Evolutionary conservation across 129 eudicot species (phyloP).

Genomic region (Logfia minima): DNA sequence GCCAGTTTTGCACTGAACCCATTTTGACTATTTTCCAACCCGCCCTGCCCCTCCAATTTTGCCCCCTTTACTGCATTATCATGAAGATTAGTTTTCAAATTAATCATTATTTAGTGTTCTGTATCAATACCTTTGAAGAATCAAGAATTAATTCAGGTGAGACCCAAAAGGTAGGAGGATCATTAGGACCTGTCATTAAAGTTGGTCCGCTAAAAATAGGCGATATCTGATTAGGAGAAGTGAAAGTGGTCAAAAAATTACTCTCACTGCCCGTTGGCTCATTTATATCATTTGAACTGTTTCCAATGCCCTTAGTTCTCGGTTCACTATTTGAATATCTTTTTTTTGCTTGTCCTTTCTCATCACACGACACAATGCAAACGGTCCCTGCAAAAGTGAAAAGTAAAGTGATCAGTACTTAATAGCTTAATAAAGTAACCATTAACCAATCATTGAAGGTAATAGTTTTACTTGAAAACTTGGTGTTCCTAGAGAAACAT

Average conservation of each 20-base stretch:
- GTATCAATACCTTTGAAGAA: constrained; percentile 59
- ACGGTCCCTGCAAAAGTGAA: constrained; percentile 50
- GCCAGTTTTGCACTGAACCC: neutral
- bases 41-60: neutral
- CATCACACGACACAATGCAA: constrained; percentile 70
- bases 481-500: constrained; percentile 44
- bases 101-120: neutral
- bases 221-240: constrained; percentile 37
- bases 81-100: neutral
- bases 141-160: constrained; percentile 71
- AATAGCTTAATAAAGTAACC: neutral
- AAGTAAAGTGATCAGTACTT: neutral
- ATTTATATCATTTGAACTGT: constrained; percentile 39
- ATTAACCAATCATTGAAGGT: neutral
- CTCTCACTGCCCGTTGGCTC: constrained; percentile 47
- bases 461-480: constrained; percentile 44
- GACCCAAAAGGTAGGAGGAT: constrained; percentile 51
- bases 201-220: constrained; percentile 41
- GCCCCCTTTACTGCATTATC: neutral
- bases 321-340: constrained; percentile 41
- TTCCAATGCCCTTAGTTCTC: constrained; percentile 39
- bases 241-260: constrained; percentile 51
- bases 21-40: neutral
- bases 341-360: constrained; percentile 57
- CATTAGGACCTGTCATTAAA: constrained; percentile 32